phyloP scores from a whole-genome alignment of 169 alveolate species.

The Eimeria necatrix region DNA sequence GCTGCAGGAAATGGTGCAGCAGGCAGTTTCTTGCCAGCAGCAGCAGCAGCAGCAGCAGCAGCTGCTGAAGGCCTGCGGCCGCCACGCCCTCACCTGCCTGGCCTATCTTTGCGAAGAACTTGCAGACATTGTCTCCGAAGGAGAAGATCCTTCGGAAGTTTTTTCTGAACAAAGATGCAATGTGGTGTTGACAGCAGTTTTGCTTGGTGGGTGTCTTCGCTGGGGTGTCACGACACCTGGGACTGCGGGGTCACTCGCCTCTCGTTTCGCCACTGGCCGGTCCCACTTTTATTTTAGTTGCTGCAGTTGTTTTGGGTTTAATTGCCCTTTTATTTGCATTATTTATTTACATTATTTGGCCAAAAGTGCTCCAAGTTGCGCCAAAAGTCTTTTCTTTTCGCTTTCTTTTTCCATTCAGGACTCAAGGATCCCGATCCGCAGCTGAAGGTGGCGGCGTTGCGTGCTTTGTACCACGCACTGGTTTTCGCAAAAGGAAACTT shows the following conservation, averaged over 20 bases:
- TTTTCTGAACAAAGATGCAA: conserved; percentile 83
- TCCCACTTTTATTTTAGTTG: too few relatives aligned
- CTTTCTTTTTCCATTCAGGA: conserved; percentile 48
- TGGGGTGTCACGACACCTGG: too few relatives aligned
- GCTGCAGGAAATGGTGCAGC: conserved; percentile 81
- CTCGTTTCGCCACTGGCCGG: too few relatives aligned
- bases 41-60: conserved; percentile 79
- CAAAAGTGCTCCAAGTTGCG: too few relatives aligned
- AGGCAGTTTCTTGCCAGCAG: conserved; percentile 70
- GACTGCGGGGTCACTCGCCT: too few relatives aligned
- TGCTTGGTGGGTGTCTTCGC: conserved; percentile 73
- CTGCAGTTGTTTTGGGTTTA: not conserved
- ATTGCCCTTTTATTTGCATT: not conserved
- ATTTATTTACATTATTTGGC: too few relatives aligned
- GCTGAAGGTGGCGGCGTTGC: conserved; percentile 86
- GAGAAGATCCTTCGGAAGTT: conserved; percentile 81
- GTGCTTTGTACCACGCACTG: conserved; percentile 85
- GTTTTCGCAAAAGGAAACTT: conserved; percentile 80
- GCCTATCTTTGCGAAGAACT: conserved; percentile 87
- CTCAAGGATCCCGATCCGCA: conserved; percentile 84
- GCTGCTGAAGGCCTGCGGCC: conserved; percentile 79
- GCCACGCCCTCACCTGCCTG: conserved; percentile 84
- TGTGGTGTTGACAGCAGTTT: conserved; percentile 86
- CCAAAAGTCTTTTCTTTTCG: not conserved
- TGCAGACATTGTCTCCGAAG: conserved; percentile 82